phyloP scores from a whole-genome alignment of 306 rosid species.

The Castanea mollissima region DNA sequence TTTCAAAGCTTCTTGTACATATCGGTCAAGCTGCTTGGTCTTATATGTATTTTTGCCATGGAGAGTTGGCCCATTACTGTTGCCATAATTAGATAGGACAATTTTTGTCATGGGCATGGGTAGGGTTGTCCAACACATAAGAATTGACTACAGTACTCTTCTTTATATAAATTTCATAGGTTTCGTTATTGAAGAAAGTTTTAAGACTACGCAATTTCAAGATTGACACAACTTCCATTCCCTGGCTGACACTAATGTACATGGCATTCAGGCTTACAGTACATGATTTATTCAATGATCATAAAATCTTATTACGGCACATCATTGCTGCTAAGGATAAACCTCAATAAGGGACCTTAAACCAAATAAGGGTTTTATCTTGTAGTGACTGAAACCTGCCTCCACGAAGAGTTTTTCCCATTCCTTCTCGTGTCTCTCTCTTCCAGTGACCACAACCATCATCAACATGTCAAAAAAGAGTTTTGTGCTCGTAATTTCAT shows the following conservation, averaged over 20 bases:
- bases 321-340: conserved; percentile 20
- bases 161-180: too few species aligned
- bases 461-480: conserved; percentile 44
- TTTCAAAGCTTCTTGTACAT: background rate
- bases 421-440: conserved; percentile 45
- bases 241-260: too few species aligned
- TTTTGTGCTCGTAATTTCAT: conserved; percentile 29
- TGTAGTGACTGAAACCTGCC: conserved; percentile 50
- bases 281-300: too few species aligned
- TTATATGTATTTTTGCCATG: background rate
- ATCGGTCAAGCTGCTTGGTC: background rate
- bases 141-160: too few species aligned
- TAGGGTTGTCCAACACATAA: too few species aligned
- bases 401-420: conserved; percentile 49
- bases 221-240: too few species aligned
- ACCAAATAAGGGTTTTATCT: conserved; percentile 35
- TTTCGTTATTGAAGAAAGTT: too few species aligned
- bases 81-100: too few species aligned
- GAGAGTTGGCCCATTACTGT: background rate
- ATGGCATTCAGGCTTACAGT: too few species aligned
- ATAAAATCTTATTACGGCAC: too few species aligned
- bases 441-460: conserved; percentile 41
- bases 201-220: too few species aligned
- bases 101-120: too few species aligned
- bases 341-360: conserved; percentile 56